phyloP scores from a whole-genome alignment of 306 rosid genomes.

The Datisca glomerata region DNA sequence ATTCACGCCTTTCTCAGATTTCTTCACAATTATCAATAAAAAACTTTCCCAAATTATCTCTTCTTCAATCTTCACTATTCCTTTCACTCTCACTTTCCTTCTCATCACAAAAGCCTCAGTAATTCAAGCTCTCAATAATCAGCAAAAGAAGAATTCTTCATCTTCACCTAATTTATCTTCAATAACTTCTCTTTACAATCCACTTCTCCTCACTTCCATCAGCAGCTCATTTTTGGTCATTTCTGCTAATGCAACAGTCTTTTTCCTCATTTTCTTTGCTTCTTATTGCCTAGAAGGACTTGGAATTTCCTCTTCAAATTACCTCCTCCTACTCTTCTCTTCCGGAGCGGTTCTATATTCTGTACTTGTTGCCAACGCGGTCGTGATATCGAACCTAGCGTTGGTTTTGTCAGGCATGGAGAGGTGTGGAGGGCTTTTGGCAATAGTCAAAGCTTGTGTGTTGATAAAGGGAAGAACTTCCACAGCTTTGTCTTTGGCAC shows the following conservation, averaged over 20 bases:
- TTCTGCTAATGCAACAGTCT: slow-evolving; percentile 8
- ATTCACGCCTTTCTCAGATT: slow-evolving; percentile 48
- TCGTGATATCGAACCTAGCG: slow-evolving; percentile 59
- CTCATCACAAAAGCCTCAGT: slow-evolving; percentile 55
- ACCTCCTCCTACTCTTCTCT: slow-evolving; percentile 38
- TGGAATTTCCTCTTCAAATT: slow-evolving; percentile 29
- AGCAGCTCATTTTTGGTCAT: slow-evolving; percentile 8
- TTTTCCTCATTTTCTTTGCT: slow-evolving; percentile 25
- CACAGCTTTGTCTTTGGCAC: slow-evolving; percentile 65
- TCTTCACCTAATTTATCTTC: slow-evolving; percentile 27
- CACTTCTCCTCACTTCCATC: slow-evolving; percentile 13
- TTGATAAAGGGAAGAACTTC: slow-evolving; percentile 62
- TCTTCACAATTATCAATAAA: slow-evolving; percentile 44
- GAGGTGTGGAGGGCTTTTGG: slow-evolving; percentile 45
- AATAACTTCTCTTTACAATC: slow-evolving; percentile 14
- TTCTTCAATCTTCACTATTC: slow-evolving; percentile 53
- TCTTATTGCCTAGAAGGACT: slow-evolving; percentile 35
- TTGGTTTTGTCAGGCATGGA: slow-evolving; percentile 69
- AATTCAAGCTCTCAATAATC: slow-evolving; percentile 43
- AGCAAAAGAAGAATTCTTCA: too few relatives aligned
- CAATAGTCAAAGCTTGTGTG: slow-evolving; percentile 64
- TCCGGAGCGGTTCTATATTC: slow-evolving; percentile 70
- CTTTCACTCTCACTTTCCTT: slow-evolving; percentile 69
- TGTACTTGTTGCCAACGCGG: slow-evolving; percentile 62
- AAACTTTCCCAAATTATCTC: slow-evolving; percentile 78